Evolutionary conservation across 495 filamentous ascomycete species (phyloP), one percentile per base, ranked within the genome.

Genomic region (Penicillium pancosmium): DNA sequence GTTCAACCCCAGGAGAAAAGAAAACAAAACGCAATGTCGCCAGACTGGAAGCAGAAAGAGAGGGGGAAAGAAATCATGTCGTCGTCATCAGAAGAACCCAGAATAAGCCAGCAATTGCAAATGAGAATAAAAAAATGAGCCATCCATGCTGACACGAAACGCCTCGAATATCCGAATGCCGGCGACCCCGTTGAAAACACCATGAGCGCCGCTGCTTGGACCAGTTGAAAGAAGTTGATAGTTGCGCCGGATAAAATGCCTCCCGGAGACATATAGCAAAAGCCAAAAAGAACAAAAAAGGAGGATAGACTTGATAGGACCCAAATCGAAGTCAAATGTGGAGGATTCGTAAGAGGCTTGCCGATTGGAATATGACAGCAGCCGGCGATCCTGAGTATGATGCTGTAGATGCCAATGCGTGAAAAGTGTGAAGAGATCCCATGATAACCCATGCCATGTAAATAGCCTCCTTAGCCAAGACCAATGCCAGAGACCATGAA

Each of bases 131-230:
- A n/a, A 11, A 44, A 60, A 59, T 54, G 10, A 54, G 43, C 38
- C 48, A 56, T 50, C 57, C 59, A 35, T 40, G 44, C 47, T 55
- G 38, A 57, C 58, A 57, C 56, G 61, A 59, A 72, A 73, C 63
- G 62, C 68, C 46, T 13, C 46, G 46, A 48, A 48, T 48, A 13
- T 48, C 46, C 68, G 35, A 41, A 61, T 63, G 50, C 50, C 55
- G 57, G 59, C 61, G 58, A 68, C 61, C 60, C 33, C 25, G 36
- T 55, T 36, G 50, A 59, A 44, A 75, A 78, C 67, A 72, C 72
- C 73, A 69, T 67, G 54, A 71, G 73, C 75, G 73, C 73, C 73
- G 57, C 61, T 61, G 74, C 67, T 76, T 63, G 61, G 59, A 73
- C 66, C 60, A 56, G 60, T 47, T 38, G 34, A 62, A 62, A 50